Base-by-base conservation (phyloP, 768 basidiomycete species). In the Russula earlei region DNA sequence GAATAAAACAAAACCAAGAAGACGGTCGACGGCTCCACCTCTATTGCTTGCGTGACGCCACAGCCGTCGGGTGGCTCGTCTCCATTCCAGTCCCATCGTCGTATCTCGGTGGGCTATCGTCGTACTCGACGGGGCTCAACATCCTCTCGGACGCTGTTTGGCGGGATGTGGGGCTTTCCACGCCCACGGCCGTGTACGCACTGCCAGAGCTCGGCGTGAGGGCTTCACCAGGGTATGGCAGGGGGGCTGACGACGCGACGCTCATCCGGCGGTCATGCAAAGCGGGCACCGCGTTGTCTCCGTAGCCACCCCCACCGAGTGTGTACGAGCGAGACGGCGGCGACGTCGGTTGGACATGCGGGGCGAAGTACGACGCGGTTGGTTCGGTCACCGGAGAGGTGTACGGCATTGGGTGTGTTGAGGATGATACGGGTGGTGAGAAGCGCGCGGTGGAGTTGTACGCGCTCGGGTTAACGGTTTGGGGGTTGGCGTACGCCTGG, bases 51-150 rank as follows among this genome's bases (percentile, higher is more conserved):
- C 51, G 2, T 5, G 56, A 52, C 27, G 29, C 29, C 5, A 4
- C 29, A 10, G 29, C 43, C n/a, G 25, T 29, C 15, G n/a, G 9
- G 20, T 49, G 33, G 34, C 19, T 19, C 2, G 24, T 11, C 15
- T 20, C 51, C 1, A 10, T 7, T 4, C 33, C 24, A 12, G n/a
- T 65, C 19, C 78, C 79, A 15, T 73, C 71, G 25, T 88, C 85
- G 64, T 89, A 89, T 49, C 69, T 73, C 27, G 87, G 86, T 14
- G 87, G 87, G 34, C 70, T 74, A 17, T 87, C 86, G 15, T 77
- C 69, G 46, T 74, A 74, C 31, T 56, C 44, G 42, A 58, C 60
- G 14, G 57, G 55, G 24, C 44, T 49, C 19, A 29, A 45, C 4
- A 25, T 37, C 41, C 55, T 49, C 40, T 12, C 50, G 9, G 0